Base-by-base conservation (phyloP, 805 yeast genomes). In the Scheffersomyces spartinae region DNA sequence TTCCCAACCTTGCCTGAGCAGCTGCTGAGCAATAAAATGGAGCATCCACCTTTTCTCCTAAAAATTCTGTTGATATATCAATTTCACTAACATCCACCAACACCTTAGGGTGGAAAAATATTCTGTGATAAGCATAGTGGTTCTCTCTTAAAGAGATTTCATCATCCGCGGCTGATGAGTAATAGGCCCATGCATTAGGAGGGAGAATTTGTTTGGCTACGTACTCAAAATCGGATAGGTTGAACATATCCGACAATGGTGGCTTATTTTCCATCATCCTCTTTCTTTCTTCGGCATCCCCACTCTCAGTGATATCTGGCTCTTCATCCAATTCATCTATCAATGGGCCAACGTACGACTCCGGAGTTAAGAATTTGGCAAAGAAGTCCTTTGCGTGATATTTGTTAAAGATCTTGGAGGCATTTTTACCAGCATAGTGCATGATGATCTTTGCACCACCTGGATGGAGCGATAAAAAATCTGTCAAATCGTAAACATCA, bases 381-480 rank as follows among this genome's bases (percentile, higher is more conserved):
- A 47, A 29, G 13, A 40, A 40, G 9, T 37, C 36, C 12, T 28
- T 28, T 3, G 47, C 34, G 41, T 66, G 73, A 43, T 57, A 58
- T 36, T 59, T 53, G 41, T 52, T 52, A 32, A 48, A 48, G 14
- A 44, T 49, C 12, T 32, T 29, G 15, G 68, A 54, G 4, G 69
- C 75, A 40, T 80, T 84, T 31, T 68, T 72, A 9, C 91, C 91
- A 6, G 71, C 74, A 35, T 52, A 52, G 17, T 46, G 49, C 27
- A 65, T 39, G 18, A 70, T 54, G 10, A 64, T 55, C 9, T 40
- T 35, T 23, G 39, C 43, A n/a, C 77, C 77, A 13, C 76, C 77
- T 2, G 77, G 77, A 41, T 65, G 71, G 8, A 39, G 32, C 4
- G 49, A 36, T 3, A 62, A 27, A 31, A 64, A 65, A n/a, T 39